Conservation (phyloP, 2,329 filamentous ascomycete genomes). For the Talaromyces amestolkiae region DNA sequence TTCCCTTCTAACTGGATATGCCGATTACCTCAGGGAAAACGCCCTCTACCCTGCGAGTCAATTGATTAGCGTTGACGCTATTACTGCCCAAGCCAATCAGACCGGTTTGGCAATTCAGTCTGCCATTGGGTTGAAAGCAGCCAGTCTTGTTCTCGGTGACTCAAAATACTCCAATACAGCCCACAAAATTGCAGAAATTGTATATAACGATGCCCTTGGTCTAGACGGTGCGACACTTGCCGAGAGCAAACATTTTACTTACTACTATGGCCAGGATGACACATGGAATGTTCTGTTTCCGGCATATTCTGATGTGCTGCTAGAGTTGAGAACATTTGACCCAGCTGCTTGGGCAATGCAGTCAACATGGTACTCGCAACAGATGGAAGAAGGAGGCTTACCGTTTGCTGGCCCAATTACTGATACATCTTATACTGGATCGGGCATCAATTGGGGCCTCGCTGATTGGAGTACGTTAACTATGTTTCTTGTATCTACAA, state of each 20-base stretch:
- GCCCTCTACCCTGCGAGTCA: background rate
- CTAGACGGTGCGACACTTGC: background rate
- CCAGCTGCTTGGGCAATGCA: conserved; percentile 25
- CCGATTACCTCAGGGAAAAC: background rate
- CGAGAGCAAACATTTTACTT: background rate
- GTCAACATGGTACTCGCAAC: background rate
- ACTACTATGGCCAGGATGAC: background rate
- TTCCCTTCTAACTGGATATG: background rate
- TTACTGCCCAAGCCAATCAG: background rate
- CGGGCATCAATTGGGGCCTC: background rate
- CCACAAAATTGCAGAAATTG: background rate
- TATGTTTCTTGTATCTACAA: background rate
- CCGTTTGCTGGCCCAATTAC: background rate
- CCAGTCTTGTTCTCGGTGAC: background rate
- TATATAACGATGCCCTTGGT: background rate
- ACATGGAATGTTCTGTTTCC: background rate
- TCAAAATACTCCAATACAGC: background rate
- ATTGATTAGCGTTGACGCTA: background rate
- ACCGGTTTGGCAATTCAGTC: background rate
- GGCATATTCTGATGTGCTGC: conserved; percentile 23
- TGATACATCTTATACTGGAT: background rate
- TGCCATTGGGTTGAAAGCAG: background rate
- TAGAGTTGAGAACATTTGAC: conserved; percentile 44
- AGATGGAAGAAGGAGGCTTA: background rate
- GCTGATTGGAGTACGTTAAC: background rate